Evolutionary conservation across 1,284 basidiomycete genomes (phyloP), one percentile per base, ranked within the genome.

Genomic region (Trametes hirsuta): DNA sequence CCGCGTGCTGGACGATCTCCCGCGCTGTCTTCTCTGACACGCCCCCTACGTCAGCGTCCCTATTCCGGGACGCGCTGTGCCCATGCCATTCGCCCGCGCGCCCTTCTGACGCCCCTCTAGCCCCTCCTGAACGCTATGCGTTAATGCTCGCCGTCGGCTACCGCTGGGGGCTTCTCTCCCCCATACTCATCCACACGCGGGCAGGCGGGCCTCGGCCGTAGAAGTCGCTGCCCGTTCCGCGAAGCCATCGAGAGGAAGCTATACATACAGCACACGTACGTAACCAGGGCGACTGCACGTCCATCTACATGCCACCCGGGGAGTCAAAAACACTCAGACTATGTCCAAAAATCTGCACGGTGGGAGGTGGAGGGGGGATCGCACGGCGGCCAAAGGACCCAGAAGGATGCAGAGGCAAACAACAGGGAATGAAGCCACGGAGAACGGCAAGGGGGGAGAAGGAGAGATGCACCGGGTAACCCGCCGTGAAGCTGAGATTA

Each of bases 271-370:
- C 40, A 44, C 42, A 12, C 42, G 58, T 51, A 55, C 39, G 58
- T 59, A 51, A 59, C 48, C 47, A 49, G 54, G 58, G 41, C 58
- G n/a, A 54, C 58, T 54, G 25, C 30, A 42, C 47, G 58, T 59
- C 58, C 58, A 50, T 59, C 51, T 52, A 55, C 58, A 54, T 41
- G 48, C 14, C 41, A 40, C n/a, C 11, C 6, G 42, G 46, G 53
- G 22, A 14, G 54, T 48, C 47, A 37, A 34, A 41, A 34, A 18
- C 18, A 48, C 24, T 24, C 47, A 47, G 40, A 49, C 39, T 36
- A 48, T 48, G 54, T 55, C 47, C 47, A 37, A 30, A 41, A n/a
- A 14, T 25, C 40, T 21, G 51, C 22, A 24, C 15, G 25, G 30
- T 24, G 25, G 25, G 30, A 44, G 50, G 18, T 21, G 49, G 34